Evolutionary conservation across 768 basidiomycete genomes (phyloP), one percentile per base, ranked within the genome.

Genomic region (Fomitopsis pulvina): DNA sequence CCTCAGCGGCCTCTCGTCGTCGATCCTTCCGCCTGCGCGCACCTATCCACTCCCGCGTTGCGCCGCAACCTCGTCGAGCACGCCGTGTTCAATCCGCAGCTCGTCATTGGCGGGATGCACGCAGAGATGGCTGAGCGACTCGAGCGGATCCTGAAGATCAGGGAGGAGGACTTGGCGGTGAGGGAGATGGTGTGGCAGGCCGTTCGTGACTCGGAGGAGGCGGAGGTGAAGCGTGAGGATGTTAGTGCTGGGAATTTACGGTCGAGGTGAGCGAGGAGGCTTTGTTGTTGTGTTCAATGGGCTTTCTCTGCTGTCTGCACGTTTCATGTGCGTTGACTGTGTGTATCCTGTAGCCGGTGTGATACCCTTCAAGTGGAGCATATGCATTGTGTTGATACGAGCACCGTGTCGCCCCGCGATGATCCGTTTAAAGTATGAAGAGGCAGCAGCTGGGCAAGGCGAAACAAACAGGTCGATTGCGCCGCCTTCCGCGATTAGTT

Each of bases 41-140:
- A 63, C 10, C 68, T 84, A 11, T 75, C 80, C 14, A 52, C 57
- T 4, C 65, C 66, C 1, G 80, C 78, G 0, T 66, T 85, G 26
- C 72, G 72, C 54, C 68, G 76, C 10, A 85, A 86, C 55, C 71
- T 86, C 4, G 66, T 68, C 18, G 82, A 74, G 1, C 82, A 85
- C 56, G 73, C 79, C 1, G 65, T 54, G 10, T 61, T 60, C 50
- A 80, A 85, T 54, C 55, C 69, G 20, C 56, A 55, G 0, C 73
- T 84, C 29, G n/a, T 70, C 18, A 61, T 71, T 0, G 60, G 67
- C 14, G 83, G 81, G 0, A 68, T 72, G 21, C 74, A 72, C 51
- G 56, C 53, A 12, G 78, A 81, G 58, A 71, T 85, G 71, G 64
- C 62, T 3, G 68, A 69, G 26, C 69, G 81, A 34, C 68, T 85